Conservation (phyloP, 2,329 filamentous ascomycete species). For the Paramyrothecium roridum region DNA sequence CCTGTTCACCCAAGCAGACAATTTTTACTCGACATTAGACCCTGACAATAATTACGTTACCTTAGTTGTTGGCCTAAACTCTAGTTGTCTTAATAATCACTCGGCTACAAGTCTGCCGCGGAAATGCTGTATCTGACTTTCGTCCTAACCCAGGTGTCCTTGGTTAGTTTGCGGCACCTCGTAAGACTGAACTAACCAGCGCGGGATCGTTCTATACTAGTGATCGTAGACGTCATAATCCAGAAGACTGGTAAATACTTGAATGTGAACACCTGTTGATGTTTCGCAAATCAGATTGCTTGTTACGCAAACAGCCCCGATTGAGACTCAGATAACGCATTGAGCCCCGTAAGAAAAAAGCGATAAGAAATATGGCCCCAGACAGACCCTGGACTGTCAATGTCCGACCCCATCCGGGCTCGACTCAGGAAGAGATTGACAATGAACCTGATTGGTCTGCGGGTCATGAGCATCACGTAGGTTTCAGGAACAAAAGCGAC, state of each 20-base stretch:
- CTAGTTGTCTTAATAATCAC: too few species aligned
- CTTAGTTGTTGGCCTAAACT: too few species aligned
- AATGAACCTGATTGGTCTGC: slow-evolving; percentile 38
- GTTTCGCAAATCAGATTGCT: too few species aligned
- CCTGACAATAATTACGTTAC: too few species aligned
- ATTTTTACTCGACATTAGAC: too few species aligned
- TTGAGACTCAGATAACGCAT: not conserved
- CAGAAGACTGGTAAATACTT: not conserved
- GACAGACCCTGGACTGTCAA: slow-evolving; percentile 4
- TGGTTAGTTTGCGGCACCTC: not conserved
- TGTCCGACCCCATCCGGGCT: slow-evolving; percentile 29
- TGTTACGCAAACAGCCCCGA: too few species aligned
- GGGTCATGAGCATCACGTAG: slow-evolving; percentile 34
- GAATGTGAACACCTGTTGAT: too few species aligned
- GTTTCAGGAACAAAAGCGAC: slow-evolving; percentile 31
- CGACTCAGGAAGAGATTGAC: slow-evolving; percentile 32
- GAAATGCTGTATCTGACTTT: too few species aligned
- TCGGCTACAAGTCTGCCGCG: too few species aligned
- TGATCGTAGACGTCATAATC: not conserved
- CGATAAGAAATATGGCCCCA: not conserved
- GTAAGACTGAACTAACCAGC: not conserved
- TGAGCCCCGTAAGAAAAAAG: not conserved
- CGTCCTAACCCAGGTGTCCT: too few species aligned
- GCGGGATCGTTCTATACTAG: not conserved
- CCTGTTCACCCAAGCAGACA: too few species aligned